Evolutionary conservation across 352 stramenopile species (phyloP).

Genomic region (Phytophthora pini): DNA sequence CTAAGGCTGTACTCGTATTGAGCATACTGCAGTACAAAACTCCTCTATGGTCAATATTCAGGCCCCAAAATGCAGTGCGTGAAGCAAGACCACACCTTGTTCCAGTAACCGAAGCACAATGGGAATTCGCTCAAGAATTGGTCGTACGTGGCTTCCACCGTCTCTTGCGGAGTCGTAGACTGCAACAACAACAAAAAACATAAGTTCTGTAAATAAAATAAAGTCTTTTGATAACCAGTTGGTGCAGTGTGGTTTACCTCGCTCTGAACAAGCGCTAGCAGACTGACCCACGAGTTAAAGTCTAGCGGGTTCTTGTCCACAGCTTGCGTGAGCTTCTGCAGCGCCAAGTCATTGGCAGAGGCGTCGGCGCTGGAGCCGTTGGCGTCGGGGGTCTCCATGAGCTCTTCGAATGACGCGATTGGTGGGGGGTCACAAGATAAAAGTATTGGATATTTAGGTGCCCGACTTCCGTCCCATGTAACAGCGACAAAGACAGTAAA

Average conservation of each 20-base stretch:
- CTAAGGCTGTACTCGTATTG: slow-evolving; percentile 65
- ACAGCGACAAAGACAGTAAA: not conserved
- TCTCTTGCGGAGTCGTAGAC: slow-evolving; percentile 51
- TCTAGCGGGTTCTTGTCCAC: slow-evolving; percentile 78
- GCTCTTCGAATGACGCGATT: slow-evolving; percentile 12
- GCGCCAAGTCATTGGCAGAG: slow-evolving; percentile 33
- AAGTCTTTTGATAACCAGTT: not conserved
- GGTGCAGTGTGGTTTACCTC: slow-evolving; percentile 41
- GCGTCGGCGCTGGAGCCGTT: slow-evolving; percentile 14
- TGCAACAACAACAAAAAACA: slow-evolving; percentile 14
- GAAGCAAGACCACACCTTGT: slow-evolving; percentile 56
- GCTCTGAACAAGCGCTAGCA: slow-evolving; percentile 73
- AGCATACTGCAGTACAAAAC: slow-evolving; percentile 54
- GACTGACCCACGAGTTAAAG: slow-evolving; percentile 82
- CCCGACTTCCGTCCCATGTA: slow-evolving; percentile 26
- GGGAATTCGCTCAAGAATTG: slow-evolving; percentile 78
- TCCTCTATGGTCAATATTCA: not conserved
- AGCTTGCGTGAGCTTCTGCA: slow-evolving; percentile 56
- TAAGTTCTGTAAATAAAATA: no score
- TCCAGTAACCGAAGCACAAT: slow-evolving; percentile 89
- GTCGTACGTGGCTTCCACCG: slow-evolving; percentile 72
- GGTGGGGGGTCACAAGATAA: slow-evolving; percentile 25
- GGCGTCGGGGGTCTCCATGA: slow-evolving; percentile 35
- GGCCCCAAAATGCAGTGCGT: not conserved
- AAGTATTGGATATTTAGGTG: slow-evolving; percentile 4